phyloP scores from a whole-genome alignment of 208 protist genomes.

The Trypanosoma platydactyli region DNA sequence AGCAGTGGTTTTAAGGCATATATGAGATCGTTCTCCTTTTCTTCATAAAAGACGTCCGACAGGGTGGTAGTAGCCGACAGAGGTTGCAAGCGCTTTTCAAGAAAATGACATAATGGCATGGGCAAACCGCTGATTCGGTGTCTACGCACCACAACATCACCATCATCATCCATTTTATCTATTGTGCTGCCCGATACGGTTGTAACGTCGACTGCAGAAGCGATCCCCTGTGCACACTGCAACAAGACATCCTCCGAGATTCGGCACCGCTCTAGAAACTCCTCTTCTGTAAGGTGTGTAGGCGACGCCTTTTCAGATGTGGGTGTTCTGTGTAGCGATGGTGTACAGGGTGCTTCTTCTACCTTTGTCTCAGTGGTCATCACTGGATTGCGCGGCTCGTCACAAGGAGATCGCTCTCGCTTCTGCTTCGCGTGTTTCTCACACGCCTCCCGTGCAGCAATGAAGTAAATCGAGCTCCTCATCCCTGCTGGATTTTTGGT shows the following conservation, averaged over 20 bases:
- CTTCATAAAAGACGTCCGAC: slow-evolving; percentile 1
- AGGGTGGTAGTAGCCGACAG: neutral
- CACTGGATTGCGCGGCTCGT: neutral
- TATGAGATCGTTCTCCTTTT: slow-evolving; percentile 19
- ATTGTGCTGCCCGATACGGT: neutral
- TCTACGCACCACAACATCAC: too few species aligned
- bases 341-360: neutral
- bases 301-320: neutral
- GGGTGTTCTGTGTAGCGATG: neutral
- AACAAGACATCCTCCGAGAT: slow-evolving; percentile 7
- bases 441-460: slow-evolving; percentile 16
- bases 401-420: slow-evolving; percentile 14
- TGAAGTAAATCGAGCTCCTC: slow-evolving; percentile 9
- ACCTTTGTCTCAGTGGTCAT: neutral
- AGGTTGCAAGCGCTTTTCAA: slow-evolving; percentile 9
- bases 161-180: neutral
- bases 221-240: slow-evolving; percentile 7
- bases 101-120: slow-evolving; percentile 15
- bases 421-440: slow-evolving; percentile 16
- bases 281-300: slow-evolving; percentile 12
- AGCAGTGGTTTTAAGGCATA: neutral
- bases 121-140: slow-evolving; percentile 3
- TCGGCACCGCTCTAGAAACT: slow-evolving; percentile 7
- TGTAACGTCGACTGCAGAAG: neutral
- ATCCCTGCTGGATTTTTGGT: neutral